A percentile compares a stretch with the other conserved stretches of the same genome.
Evolutionary conservation across 108 stramenopile genomes (phyloP).

Genomic region (Hondaea fermentalgiana): DNA sequence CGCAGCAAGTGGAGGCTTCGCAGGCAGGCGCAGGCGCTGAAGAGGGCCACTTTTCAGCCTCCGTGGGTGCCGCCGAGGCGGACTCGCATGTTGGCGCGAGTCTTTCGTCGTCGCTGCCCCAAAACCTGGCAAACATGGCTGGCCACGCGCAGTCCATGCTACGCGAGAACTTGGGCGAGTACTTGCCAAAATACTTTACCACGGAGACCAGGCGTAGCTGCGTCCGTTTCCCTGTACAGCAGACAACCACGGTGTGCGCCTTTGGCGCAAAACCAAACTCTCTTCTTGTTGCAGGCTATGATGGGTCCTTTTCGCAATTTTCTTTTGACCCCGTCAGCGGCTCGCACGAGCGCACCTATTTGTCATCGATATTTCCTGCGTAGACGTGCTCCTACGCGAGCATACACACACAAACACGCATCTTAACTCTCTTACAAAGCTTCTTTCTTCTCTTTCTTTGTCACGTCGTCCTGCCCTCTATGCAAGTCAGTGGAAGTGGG

Average conservation of each 20-base stretch:
- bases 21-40: neutral
- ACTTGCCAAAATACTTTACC: slow-evolving; percentile 26
- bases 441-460: no score
- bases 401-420: no score
- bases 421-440: no score
- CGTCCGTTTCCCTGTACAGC: neutral
- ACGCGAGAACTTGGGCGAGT: neutral
- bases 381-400: neutral
- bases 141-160: neutral
- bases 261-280: slow-evolving; percentile 40
- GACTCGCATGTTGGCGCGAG: no score
- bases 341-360: neutral
- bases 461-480: no score
- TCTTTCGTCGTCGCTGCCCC: neutral
- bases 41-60: no score
- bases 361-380: neutral
- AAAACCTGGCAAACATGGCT: neutral
- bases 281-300: slow-evolving; percentile 34
- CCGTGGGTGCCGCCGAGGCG: no score
- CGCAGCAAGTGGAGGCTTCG: neutral
- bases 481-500: no score
- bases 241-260: slow-evolving; percentile 29
- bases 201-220: slow-evolving; percentile 19
- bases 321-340: neutral
- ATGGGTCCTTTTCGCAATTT: slow-evolving; percentile 23